Evolutionary conservation across 2,329 filamentous ascomycete species (phyloP), one percentile per base, ranked within the genome.

Genomic region (Fusarium abutilonis): DNA sequence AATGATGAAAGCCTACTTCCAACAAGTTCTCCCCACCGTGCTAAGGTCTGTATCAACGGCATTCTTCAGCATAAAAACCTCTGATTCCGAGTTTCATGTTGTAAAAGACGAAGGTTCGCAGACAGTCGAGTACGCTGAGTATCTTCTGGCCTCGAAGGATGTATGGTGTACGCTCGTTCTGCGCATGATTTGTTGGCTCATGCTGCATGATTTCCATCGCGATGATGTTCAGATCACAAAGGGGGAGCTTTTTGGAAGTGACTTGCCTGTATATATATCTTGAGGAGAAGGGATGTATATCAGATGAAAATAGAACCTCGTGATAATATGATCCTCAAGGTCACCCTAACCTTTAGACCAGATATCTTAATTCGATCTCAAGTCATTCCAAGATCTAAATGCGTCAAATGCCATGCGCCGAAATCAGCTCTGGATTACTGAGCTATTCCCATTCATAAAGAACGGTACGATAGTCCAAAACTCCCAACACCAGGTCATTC

Each of bases 111-210:
- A 54, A 1, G 8, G 34, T 1, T 41, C 41, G 1, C 42, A 60
- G n/a, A 42, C 23, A 2, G 36, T 55, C 3, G 56, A 60, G 28
- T 60, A 46, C 6, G 48, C 32, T 1, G 32, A 6, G 5, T 48
- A 60, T 47, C n/a, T 54, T 15, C 29, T 36, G 9, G 32, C 13
- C 11, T 52, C 28, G 1, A 60, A 47, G n/a, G 32, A 60, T 6
- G 5, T 40, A 0, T 60, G 56, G 56, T 60, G 41, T 3, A 40
- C n/a, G 26, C 29, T 60, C 31, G 28, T 60, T 10, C 8, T 60
- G 6, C 29, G 55, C 10, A 60, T 60, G 55, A 40, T 60, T 6
- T 60, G 28, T 2, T 60, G 56, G 56, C 55, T 60, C 0, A 60
- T 44, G 36, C 4, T 60, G 3, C 56, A 60, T 21, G 48, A 60